Base-by-base conservation (phyloP, 2,329 filamentous ascomycete species). In the Chaetomium strumarium region DNA sequence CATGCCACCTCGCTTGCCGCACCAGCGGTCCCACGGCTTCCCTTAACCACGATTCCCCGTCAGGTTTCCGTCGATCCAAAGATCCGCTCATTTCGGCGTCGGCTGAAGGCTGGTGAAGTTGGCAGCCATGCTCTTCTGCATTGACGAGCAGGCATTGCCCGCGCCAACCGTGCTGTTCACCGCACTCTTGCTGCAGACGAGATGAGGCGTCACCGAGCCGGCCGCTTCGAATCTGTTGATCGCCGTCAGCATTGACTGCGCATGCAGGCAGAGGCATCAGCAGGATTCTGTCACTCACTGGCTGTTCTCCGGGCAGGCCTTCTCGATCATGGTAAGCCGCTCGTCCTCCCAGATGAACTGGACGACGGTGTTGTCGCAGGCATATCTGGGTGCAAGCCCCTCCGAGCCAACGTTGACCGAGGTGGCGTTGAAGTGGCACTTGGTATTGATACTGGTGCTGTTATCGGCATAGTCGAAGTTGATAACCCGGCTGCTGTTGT, bases 261-360 rank as follows among this genome's bases (percentile, higher is more conserved):
- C 33, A 10, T 34, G 13, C n/a, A 3, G 20, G 13, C 17, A 11
- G 31, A 17, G 16, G 10, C 17, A 34, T 20, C 16, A 24, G 29
- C 2, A 17, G 36, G 17, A 7, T 7, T 24, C 24, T 4, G 7
- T 24, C 39, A 58, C 59, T 55, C 19, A 63, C 61, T 40, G 11
- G 14, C 30, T 41, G 14, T 34, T 48, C 7, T 59, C 60, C 1
- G 70, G 66, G 60, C 76, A 79, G 13, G 71, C 66, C 29, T 66
- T 66, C 66, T 79, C 73, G 40, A 76, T 65, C 62, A 77, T 55
- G n/a, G 68, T 71, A 40, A 78, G 56, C 37, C 64, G 63, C 31
- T 52, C 53, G 31, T 63, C 59, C 41, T 66, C 49, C 67, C 67
- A 78, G 57, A 76, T 70, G 55, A 79, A 79, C 54, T 72, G 64